Evolutionary conservation across 163 green algal genomes (phyloP), one percentile per base, ranked within the genome.

Genomic region (Volvox carteri): DNA sequence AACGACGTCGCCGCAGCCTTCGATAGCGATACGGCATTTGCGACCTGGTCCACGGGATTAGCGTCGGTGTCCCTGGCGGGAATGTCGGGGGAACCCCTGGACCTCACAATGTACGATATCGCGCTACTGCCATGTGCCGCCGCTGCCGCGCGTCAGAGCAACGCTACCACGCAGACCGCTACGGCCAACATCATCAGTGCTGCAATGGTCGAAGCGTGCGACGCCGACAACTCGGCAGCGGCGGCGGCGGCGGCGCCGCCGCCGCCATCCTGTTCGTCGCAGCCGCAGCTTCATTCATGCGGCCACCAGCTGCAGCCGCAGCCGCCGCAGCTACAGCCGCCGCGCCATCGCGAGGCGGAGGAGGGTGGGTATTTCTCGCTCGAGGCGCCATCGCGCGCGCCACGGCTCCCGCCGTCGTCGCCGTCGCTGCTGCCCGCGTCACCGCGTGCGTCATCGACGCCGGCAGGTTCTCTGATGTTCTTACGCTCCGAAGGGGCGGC

Each of bases 61-160:
- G 25, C 65, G 65, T 73, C 16, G 25, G 21, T 73, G 62, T 37
- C n/a, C 37, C 18, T 19, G 30, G 30, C 56, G 56, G 56, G 16
- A 23, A 28, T 23, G 56, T 8, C 65, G 30, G 30, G 9, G 30
- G 65, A 75, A 28, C 25, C 65, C 3, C 2, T 78, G 3, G 37
- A 78, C 37, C 39, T 78, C 18, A 78, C 70, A 6, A 78, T 78
- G 70, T 30, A 41, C 41, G 70, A 78, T 52, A 16, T 78, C 30
- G 70, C 70, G 46, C 23, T 4, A 19, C 62, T 46, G 65, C 60
- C 54, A 19, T 65, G n/a, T 14, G 48, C 60, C 60, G 60, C 60
- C 60, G 30, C 65, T 33, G 65, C 65, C 35, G 65, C 65, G 30
- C 65, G 65, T 33, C 65, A 75, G 65, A 75, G 65, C 8, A 75